Base-by-base conservation (phyloP, 1,284 basidiomycete genomes). In the Papiliotrema laurentii region DNA sequence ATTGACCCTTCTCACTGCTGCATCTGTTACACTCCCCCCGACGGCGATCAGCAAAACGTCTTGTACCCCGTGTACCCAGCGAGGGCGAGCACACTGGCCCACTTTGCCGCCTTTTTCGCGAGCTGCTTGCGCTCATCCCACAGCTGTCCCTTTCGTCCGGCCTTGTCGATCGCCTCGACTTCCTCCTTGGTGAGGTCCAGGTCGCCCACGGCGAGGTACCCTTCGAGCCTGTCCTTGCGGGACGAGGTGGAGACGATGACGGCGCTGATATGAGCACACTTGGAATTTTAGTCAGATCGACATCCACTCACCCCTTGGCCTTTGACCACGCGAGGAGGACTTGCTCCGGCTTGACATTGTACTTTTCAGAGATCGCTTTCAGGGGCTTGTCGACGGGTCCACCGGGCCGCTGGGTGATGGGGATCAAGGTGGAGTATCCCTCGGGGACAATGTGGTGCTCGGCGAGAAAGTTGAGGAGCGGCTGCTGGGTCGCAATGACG, bases 311-410 rank as follows among this genome's bases (percentile, higher is more conserved):
- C 68, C 53, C 52, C 49, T 71, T 71, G 14, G 47, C 66, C 39
- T 61, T 63, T 10, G 61, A 63, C 68, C 68, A 71, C 14, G 68
- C 68, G n/a, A 71, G 83, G 7, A 88, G 75, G 9, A 88, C 79
- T 63, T 88, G 85, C 43, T 83, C 83, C 0, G 80, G 75, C 1
- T 81, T 79, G 13, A 77, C 81, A 2, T 76, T 76, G 21, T 82
- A 75, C 14, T 80, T 74, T 33, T 79, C 70, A 0, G 83, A 81
- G 26, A 85, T 81, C 6, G 74, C 71, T 22, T 77, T 71, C 34
- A 88, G 74, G 0, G 83, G 81, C 42, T 75, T 77, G 61, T 86
- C 84, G 10, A 89, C 76, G 2, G 84, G 81, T 6, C 85, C 85
- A 3, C 82, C 83, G 1, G 82, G 81, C 22, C 67, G 72, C 14